Base-by-base conservation (phyloP, 2,329 filamentous ascomycete species). In the Akanthomyces uredinophilus region DNA sequence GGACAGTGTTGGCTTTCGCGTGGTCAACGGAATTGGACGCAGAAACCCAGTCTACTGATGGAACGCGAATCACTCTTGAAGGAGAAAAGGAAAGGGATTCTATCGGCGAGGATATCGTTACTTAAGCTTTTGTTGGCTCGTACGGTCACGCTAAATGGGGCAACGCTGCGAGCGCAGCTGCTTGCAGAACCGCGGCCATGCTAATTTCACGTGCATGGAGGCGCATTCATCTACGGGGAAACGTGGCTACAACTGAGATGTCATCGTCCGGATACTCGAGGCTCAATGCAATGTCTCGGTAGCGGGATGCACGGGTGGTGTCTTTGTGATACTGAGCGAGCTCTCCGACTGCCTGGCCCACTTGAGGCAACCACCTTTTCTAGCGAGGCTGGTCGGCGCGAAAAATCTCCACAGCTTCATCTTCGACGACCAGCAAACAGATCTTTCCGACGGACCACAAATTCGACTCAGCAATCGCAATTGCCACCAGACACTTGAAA, bases 391-490 rank as follows among this genome's bases (percentile, higher is more conserved):
- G 37, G 35, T 27, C 20, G 47, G 37, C 47, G 57, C 39, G 47
- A 60, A 60, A 60, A 60, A 60, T 60, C 47, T 52, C 57, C 57
- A 51, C 57, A 53, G 47, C 57, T 52, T 44, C 57, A 52, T 50
- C 57, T 52, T 44, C 11, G 18, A 52, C 37, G 37, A 44, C 57
- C 62, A 4, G 76, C 77, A 64, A 71, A 79, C 65, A 77, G 67
- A 47, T 74, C 70, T 32, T 70, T 71, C 68, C 70, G 65, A 2
- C 74, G 65, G 37, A 73, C 71, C 46, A 74, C 46, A 16, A 1
- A 14, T 14, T 49, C 55, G 32, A 20, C 32, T 18, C 22, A 41
- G 16, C 24, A 11, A 29, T 20, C 35, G 55, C 29, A 54, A 32
- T 22, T 16, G 14, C 41, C 16, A 22, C n/a, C 11, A 6, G 16